Conservation (phyloP, 176 grass and related monocot species). For the sorghum (Sorghum bicolor) region DNA sequence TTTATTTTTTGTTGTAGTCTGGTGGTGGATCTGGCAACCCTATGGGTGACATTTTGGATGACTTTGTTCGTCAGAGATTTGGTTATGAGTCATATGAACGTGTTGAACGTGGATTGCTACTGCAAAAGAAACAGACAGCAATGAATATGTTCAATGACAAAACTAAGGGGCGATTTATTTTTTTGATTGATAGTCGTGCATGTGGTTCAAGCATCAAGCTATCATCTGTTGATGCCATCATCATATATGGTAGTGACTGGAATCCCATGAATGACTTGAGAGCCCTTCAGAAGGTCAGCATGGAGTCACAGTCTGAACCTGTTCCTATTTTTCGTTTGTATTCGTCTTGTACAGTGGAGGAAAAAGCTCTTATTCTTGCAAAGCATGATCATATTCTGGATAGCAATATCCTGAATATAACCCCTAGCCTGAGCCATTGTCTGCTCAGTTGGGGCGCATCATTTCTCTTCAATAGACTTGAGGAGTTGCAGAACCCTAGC, state of each 20-base stretch:
- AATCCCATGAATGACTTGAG: conserved; percentile 83
- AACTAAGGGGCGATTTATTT: conserved; percentile 71
- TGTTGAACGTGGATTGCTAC: conserved; percentile 57
- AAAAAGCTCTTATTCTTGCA: conserved; percentile 75
- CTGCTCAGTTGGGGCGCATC: conserved; percentile 87
- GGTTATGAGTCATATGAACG: conserved; percentile 79
- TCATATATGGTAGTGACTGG: conserved; percentile 88
- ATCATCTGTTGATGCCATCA: conserved; percentile 73
- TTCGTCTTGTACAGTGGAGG: conserved; percentile 78
- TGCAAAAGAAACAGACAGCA: conserved; percentile 60
- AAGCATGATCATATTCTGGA: conserved; percentile 67
- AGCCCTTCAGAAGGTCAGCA: conserved; percentile 64
- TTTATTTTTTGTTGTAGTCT: conserved; percentile 53
- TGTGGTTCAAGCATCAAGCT: conserved; percentile 85
- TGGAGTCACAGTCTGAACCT: conserved; percentile 53
- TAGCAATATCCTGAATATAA: conserved; percentile 66
- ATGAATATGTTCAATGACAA: conserved; percentile 92
- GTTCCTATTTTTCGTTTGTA: conserved; percentile 76
- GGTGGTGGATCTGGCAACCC: conserved; percentile 63
- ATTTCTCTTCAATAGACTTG: conserved; percentile 61
- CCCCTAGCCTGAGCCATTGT: conserved; percentile 58
- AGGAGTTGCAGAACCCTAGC: conserved; percentile 48
- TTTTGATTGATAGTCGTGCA: conserved; percentile 79
- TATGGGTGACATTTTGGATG: conserved; percentile 88
- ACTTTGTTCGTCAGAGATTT: conserved; percentile 89